Percentiles rank a stretch among this genome's conserved stretches.
Conservation (phyloP, 2,329 filamentous ascomycete species). For the Decorospora gaudefroyi region DNA sequence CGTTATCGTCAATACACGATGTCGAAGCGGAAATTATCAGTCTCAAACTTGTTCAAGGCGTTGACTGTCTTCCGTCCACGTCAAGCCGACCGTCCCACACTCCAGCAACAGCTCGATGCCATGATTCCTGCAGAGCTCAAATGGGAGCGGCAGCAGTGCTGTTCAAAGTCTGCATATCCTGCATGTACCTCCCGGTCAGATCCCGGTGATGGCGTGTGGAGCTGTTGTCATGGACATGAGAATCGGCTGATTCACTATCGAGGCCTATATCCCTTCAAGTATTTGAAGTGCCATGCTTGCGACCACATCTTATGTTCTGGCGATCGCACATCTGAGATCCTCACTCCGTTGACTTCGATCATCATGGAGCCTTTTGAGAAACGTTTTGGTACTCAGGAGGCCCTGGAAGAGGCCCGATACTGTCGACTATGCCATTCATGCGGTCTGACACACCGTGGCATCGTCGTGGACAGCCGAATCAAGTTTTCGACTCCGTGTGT, state of each 20-base stretch:
- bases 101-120: too few relatives aligned
- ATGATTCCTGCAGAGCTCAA: too few relatives aligned
- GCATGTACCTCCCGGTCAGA: background rate
- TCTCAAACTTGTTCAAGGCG: background rate
- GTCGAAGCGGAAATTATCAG: background rate
- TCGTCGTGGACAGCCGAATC: background rate
- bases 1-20: background rate
- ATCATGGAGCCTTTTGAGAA: background rate
- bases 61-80: background rate
- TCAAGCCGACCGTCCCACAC: too few relatives aligned
- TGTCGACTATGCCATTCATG: background rate
- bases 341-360: background rate
- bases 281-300: slow-evolving; percentile 3
- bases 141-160: too few relatives aligned
- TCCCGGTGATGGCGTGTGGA: background rate
- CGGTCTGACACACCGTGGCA: background rate
- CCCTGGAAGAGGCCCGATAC: background rate
- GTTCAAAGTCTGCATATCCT: too few relatives aligned
- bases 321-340: background rate
- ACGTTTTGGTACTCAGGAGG: background rate
- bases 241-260: slow-evolving; percentile 2
- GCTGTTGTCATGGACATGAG: background rate
- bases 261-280: slow-evolving; percentile 5
- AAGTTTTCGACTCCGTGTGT: background rate
- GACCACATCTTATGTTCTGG: slow-evolving; percentile 1